Conservation (phyloP, 2,329 filamentous ascomycete genomes). For the Sarocladium oryzae region DNA sequence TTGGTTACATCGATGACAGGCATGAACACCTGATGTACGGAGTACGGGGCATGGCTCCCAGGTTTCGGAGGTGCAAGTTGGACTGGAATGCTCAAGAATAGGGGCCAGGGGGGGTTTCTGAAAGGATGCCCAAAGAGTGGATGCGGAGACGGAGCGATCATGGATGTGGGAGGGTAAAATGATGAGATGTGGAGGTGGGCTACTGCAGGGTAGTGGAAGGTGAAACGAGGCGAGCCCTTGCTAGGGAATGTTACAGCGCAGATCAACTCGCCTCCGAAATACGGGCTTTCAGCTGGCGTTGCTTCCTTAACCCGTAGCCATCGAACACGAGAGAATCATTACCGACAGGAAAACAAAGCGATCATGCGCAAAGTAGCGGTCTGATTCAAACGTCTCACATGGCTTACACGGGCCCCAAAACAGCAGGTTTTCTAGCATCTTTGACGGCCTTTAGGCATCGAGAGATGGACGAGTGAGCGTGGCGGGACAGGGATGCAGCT, state of each 20-base stretch:
- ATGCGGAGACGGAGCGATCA: neutral
- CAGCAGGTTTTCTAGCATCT: neutral
- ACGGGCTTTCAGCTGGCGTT: no score
- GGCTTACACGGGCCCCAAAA: conserved; percentile 3
- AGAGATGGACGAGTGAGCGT: conserved; percentile 4
- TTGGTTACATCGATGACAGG: neutral
- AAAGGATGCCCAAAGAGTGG: neutral
- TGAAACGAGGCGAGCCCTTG: conserved; percentile 2
- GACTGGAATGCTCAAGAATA: neutral
- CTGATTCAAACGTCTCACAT: neutral
- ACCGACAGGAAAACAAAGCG: neutral
- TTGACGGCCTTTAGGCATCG: neutral
- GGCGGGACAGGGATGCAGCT: conserved; percentile 6
- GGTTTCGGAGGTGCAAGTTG: neutral
- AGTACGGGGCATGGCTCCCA: neutral
- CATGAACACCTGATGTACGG: neutral
- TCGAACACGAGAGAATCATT: neutral
- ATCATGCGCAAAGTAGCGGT: conserved; percentile 6
- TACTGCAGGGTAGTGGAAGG: neutral
- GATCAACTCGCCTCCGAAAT: neutral
- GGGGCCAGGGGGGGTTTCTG: neutral
- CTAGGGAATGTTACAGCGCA: neutral
- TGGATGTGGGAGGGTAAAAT: neutral
- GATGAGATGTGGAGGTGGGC: neutral
- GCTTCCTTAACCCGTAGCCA: neutral